Percentiles rank a stretch among this genome's conserved stretches.
These are phyloP conservation scores for Teratosphaeriaceae sp. DNA, from an alignment of 2,329 filamentous ascomycete species.

Conservation along the genomic window DNA sequence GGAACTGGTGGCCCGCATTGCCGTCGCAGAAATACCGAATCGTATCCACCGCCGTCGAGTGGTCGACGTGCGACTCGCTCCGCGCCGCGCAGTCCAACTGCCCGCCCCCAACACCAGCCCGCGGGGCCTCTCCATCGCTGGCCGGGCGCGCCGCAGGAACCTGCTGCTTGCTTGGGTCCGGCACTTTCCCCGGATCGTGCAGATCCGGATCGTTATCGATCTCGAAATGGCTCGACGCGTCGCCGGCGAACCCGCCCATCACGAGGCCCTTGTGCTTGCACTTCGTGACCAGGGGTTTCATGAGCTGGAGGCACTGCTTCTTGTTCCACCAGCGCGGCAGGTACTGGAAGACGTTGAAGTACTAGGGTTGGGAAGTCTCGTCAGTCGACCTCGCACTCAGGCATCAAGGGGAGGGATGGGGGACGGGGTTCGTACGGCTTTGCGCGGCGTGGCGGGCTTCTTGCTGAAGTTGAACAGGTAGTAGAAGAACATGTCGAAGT, in stretches of 20 bases:
- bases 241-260: not conserved
- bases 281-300: not conserved
- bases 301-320: not conserved
- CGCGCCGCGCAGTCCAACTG: too few species aligned
- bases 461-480: not conserved
- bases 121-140: not conserved
- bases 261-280: not conserved
- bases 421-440: not conserved
- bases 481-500: not conserved
- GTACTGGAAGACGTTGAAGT: not conserved
- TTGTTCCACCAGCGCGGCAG: not conserved
- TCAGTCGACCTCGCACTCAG: not conserved
- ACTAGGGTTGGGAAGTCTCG: not conserved
- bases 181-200: not conserved
- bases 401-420: not conserved
- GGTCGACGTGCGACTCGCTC: too few species aligned
- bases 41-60: too few species aligned
- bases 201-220: not conserved
- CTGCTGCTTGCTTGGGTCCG: not conserved
- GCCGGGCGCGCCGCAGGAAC: too few species aligned
- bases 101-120: too few species aligned
- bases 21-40: too few species aligned
- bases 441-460: not conserved
- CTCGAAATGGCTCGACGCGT: not conserved
- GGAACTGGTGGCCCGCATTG: too few species aligned